phyloP scores from a whole-genome alignment of 2,329 filamentous ascomycete genomes.

The Aspergillus alliaceus region DNA sequence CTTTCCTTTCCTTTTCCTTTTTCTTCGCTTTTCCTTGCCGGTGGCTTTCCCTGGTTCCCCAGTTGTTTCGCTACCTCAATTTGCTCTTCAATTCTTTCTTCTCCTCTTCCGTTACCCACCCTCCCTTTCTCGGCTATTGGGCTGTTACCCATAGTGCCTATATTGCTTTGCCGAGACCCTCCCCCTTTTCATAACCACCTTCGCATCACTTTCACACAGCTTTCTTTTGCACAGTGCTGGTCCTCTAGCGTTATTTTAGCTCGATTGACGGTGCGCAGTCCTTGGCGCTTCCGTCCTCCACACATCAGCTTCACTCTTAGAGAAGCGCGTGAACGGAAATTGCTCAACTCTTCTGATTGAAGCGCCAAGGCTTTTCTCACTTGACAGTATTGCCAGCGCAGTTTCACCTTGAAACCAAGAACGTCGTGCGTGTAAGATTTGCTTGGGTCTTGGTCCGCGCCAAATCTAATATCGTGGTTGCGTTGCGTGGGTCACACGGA shows the following conservation, averaged over 20 bases:
- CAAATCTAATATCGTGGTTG: slow-evolving; percentile 16
- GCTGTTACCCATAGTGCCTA: neutral
- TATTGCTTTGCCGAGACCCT: neutral
- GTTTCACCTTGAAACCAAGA: no score
- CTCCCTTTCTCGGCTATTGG: slow-evolving; percentile 7
- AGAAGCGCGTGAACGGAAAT: neutral
- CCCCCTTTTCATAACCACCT: neutral
- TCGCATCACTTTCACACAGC: neutral
- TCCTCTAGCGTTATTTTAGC: neutral
- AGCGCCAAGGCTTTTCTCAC: neutral
- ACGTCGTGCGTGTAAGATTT: no score
- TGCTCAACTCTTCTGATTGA: neutral
- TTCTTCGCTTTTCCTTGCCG: slow-evolving; percentile 10
- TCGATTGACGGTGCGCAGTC: slow-evolving; percentile 2
- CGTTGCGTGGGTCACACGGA: slow-evolving; percentile 22
- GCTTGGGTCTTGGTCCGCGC: slow-evolving; percentile 13
- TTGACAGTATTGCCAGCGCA: no score
- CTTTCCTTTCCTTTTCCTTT: slow-evolving; percentile 11
- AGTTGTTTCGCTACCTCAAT: neutral
- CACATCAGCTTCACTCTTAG: neutral
- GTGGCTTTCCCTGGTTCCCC: slow-evolving; percentile 6
- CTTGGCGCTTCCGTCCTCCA: slow-evolving; percentile 1
- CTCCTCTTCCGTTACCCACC: slow-evolving; percentile 5
- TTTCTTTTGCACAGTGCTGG: neutral
- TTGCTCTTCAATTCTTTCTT: slow-evolving; percentile 12